These are phyloP conservation scores for Erysimum cheiri DNA, from an alignment of 441 rosid genomes.

Conservation along the genomic window DNA sequence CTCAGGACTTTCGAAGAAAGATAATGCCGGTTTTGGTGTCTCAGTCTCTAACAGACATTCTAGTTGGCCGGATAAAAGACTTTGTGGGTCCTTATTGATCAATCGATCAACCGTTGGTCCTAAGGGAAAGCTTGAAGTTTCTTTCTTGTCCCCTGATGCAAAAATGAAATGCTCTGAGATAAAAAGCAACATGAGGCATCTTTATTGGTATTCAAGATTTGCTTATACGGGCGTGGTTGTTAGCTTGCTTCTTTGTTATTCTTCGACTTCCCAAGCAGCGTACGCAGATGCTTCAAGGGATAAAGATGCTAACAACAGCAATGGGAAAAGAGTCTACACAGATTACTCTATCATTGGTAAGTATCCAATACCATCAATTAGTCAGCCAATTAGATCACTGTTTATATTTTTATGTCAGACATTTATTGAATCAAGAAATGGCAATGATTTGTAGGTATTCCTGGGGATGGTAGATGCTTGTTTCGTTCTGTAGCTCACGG, in stretches of 20 bases:
- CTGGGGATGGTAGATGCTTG: slow-evolving; percentile 96
- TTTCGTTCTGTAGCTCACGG: slow-evolving; percentile 93
- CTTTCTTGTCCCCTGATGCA: slow-evolving; percentile 50
- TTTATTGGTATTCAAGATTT: slow-evolving; percentile 54
- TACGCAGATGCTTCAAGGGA: slow-evolving; percentile 61
- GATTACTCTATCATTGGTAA: slow-evolving; percentile 84
- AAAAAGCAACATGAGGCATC: slow-evolving; percentile 49
- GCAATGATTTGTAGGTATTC: slow-evolving; percentile 64
- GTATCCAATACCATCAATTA: slow-evolving; percentile 5
- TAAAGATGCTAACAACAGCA: slow-evolving; percentile 48
- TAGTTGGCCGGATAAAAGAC: slow-evolving; percentile 44
- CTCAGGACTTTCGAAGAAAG: slow-evolving; percentile 43
- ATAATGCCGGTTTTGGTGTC: slow-evolving; percentile 44
- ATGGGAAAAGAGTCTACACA: slow-evolving; percentile 79
- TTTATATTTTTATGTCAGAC: not conserved
- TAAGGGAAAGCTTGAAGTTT: slow-evolving; percentile 55
- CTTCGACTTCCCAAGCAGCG: slow-evolving; percentile 61
- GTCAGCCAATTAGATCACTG: not conserved
- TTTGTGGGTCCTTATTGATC: slow-evolving; percentile 45
- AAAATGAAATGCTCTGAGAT: slow-evolving; percentile 53
- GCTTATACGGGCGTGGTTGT: slow-evolving; percentile 57
- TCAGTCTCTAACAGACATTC: slow-evolving; percentile 53
- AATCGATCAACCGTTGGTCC: slow-evolving; percentile 45
- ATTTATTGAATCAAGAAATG: not conserved
- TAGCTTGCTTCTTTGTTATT: slow-evolving; percentile 71